Evolutionary conservation across 2,329 filamentous ascomycete species (phyloP), one percentile per base, ranked within the genome.

Genomic region (Colletotrichum australisinense): DNA sequence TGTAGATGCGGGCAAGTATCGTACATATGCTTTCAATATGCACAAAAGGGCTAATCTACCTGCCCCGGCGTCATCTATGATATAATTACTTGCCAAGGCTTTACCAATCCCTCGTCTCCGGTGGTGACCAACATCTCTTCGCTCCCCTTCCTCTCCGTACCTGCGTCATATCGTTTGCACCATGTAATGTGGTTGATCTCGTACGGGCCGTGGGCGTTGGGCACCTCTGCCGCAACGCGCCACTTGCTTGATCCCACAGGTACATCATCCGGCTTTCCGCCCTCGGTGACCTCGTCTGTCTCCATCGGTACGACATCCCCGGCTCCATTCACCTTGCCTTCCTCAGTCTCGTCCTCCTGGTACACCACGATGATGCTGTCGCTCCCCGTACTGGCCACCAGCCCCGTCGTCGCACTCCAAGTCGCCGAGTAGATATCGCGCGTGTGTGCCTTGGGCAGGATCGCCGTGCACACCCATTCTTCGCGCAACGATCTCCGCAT

Each of bases 141-240:
- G 28, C 86, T 81, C 4, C 87, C 86, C 67, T 82, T 87, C 75
- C 84, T 86, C 79, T 88, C 88, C 1, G 83, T 83, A 1, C 85
- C 92, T 63, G 87, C 87, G 80, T 98, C 95, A 70, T 91, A 93
- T 70, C 95, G 88, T 77, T 88, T 90, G 76, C 95, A 95, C 97
- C 97, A 99, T 2, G 90, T 91, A 62, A 97, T 89, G 82, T 98
- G 95, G 79, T 99, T 99, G 75, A 98, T 89, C 83, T 99, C 97
- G 79, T 96, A 98, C 2, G 97, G 94, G 1, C 95, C 95, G 81
- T 99, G 97, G 2, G 93, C 94, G 42, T 92, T 92, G 60, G 92
- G 87, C 1, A 93, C 80, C n/a, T 89, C 89, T 0, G 91, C 90
- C 19, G 97, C 79, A 4, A 96, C 83, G 7, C 87, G 86, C 97